A percentile compares a stretch with the other conserved stretches of the same genome.
These are phyloP conservation scores for Flaveria ramosissima DNA, from an alignment of 129 eudicot species.

Conservation along the genomic window DNA sequence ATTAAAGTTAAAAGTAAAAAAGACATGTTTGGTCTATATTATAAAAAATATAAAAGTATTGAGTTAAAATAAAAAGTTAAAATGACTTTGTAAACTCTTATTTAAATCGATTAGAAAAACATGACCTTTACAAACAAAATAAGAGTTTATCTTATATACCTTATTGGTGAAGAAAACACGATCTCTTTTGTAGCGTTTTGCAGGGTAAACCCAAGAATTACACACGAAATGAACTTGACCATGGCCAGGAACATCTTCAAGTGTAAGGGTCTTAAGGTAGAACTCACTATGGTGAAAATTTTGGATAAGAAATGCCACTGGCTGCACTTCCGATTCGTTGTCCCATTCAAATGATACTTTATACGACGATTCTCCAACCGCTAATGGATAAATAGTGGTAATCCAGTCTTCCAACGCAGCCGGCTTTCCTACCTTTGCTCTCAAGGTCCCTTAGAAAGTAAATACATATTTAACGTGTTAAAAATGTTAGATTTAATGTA, in stretches of 20 bases:
- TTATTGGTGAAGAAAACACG: slow-evolving; percentile 56
- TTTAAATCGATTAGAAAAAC: not conserved
- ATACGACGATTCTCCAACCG: slow-evolving; percentile 38
- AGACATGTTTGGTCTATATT: too few species aligned
- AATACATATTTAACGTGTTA: too few species aligned
- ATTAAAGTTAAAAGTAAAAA: too few species aligned
- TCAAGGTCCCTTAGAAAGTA: too few species aligned
- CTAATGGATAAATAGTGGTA: slow-evolving; percentile 39
- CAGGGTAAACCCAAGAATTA: slow-evolving; percentile 59
- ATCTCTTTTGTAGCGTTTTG: slow-evolving; percentile 37
- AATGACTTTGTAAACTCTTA: too few species aligned
- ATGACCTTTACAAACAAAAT: not conserved
- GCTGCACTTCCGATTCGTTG: slow-evolving; percentile 32
- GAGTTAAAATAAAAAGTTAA: too few species aligned
- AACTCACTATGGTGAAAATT: slow-evolving; percentile 48
- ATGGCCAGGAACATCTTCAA: slow-evolving; percentile 53
- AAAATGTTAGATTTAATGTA: too few species aligned
- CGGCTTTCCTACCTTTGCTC: slow-evolving; percentile 33
- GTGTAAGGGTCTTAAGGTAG: slow-evolving; percentile 53
- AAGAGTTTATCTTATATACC: slow-evolving; percentile 29
- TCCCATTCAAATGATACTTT: slow-evolving; percentile 49
- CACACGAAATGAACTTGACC: slow-evolving; percentile 53
- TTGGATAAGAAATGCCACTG: slow-evolving; percentile 47
- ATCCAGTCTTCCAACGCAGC: slow-evolving; percentile 44
- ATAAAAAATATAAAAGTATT: too few species aligned